These are phyloP conservation scores for Lonicera japonica DNA, from an alignment of 129 eudicot genomes.

Conservation along the genomic window DNA sequence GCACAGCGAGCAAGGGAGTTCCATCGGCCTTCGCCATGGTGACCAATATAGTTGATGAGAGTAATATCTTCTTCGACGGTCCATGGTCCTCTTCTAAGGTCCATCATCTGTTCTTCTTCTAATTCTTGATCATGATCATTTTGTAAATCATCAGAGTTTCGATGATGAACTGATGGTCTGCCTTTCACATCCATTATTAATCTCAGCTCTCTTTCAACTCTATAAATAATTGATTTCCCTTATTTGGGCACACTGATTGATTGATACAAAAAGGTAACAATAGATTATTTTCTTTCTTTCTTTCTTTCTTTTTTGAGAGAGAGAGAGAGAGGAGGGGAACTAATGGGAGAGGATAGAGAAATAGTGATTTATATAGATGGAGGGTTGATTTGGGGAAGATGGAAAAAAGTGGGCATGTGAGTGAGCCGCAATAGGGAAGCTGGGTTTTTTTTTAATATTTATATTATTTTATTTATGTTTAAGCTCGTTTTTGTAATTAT, in stretches of 20 bases:
- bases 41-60: constrained; percentile 71
- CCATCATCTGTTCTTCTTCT: constrained; percentile 57
- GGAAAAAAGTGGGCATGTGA: constrained; percentile 24
- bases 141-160: not conserved
- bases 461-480: not conserved
- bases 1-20: constrained; percentile 83
- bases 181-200: constrained; percentile 16
- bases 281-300: too few species aligned
- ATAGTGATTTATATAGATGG: constrained; percentile 61
- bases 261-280: constrained; percentile 14
- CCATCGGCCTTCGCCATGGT: constrained; percentile 96
- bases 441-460: not conserved
- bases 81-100: constrained; percentile 91
- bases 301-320: constrained; percentile 1
- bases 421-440: constrained; percentile 54
- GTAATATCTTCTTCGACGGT: constrained; percentile 90
- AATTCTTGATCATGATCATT: constrained; percentile 41
- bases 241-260: constrained; percentile 13
- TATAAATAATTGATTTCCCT: not conserved
- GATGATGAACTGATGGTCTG: too few species aligned
- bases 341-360: constrained; percentile 32
- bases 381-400: constrained; percentile 19
- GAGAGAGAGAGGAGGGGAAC: constrained; percentile 16
- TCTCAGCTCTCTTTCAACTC: too few species aligned
- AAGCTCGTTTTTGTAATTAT: not conserved